Evolutionary conservation across 495 filamentous ascomycete genomes (phyloP), one percentile per base, ranked within the genome.

Genomic region (Xylaria grammica): DNA sequence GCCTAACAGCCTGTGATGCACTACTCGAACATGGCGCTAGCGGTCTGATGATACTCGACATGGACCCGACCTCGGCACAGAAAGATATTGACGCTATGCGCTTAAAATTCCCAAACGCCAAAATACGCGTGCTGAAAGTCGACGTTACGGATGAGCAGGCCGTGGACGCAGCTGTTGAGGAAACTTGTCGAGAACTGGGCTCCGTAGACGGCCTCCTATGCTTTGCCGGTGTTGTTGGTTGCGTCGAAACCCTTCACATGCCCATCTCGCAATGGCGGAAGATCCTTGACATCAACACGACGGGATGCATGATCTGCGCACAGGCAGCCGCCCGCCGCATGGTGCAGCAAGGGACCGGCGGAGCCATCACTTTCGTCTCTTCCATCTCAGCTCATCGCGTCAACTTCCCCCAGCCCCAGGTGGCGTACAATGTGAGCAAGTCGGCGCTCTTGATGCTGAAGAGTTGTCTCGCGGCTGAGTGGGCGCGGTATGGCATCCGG

Each of bases 1-100:
- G 81, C 10, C 77, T 89, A 1, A 74, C 75, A 22, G 76, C 81
- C 30, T 79, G 81, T 0, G 76, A 81, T 11, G 88, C 88, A 4
- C 79, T 91, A n/a, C 84, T 90, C 32, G 88, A 91, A 69, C 87
- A 90, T 63, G 89, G 88, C 10, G 74, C 85, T 10, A 65, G 76
- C 0, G 81, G 82, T 20, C 74, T 89, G 34, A 80, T 79, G 42
- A 78, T 90, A 40, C 80, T 88, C 62, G 89, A 91, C 61, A 64
- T 87, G 32, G 77, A 83, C 48, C 69, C 77, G 0, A 72, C 74
- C 3, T 73, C 77, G 19, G 70, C 79, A 0, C 26, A 73, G 17
- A 32, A 46, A 7, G 69, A 81, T 26, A 76, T 88, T 48, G 59
- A 69, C 0, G 42, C 67, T 9, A 67, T 90, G 11, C 74, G 63